Base-by-base conservation (phyloP, 768 basidiomycete species). In the Mycena sanguinolenta region DNA sequence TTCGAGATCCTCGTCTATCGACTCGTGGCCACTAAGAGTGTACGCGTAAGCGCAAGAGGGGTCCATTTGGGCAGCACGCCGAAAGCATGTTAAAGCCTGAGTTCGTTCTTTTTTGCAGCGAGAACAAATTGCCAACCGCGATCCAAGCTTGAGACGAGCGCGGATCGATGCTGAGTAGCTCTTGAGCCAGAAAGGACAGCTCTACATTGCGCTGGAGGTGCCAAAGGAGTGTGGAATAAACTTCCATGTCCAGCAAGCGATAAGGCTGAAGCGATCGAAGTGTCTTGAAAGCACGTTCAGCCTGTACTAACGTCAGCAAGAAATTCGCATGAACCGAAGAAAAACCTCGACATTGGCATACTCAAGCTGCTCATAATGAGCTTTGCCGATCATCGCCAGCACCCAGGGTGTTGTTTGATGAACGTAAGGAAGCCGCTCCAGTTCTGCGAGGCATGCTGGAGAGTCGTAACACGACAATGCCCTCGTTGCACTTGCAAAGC, bases 21-120 rank as follows among this genome's bases (percentile, higher is more conserved):
- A 94, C 86, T 99, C 98, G 81, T 99, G 97, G 59, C 98, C 98
- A 77, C 95, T 96, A 69, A 99, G 85, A 27, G 96, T 98, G 84
- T 94, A 97, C 73, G 96, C 96, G 81, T 99, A 99, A 75, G 96
- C 96, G 81, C 94, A 97, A 23, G 89, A 87, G 21, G 95, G 92
- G 79, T 96, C 95, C 79, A 98, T 80, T 80, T 97, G 92, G 25
- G 91, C 89, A 50, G 98, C 98, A 58, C 98, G 91, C 68, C 91
- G 88, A 83, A 99, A 99, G 83, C 96, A 98, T 79, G 94, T 91
- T 81, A 99, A 83, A 21, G 98, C 97, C 77, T 98, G 94, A 59
- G 93, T 85, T 74, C 95, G 92, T 77, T 99, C 97, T 83, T 96
- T n/a, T 96, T 81, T 97, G 93, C 75, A 98, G 82, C 17, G 96